These are phyloP conservation scores for Talaromyces stipitatus DNA, from an alignment of 495 filamentous ascomycete genomes.

Conservation along the genomic window DNA sequence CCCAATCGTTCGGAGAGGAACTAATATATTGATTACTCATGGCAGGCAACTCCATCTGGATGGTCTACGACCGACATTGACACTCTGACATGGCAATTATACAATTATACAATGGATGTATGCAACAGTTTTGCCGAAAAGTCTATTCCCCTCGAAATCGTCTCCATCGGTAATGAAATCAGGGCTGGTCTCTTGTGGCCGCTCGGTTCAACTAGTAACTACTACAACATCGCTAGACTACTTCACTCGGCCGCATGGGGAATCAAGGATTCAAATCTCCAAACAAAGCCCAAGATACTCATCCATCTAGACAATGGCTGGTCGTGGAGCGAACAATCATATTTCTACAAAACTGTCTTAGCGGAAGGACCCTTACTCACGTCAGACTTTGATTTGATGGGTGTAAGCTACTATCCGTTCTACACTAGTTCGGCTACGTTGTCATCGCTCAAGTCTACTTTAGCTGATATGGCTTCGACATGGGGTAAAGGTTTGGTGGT, in stretches of 20 bases:
- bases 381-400: conserved; percentile 61
- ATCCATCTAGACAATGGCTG: conserved; percentile 66
- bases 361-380: conserved; percentile 40
- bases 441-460: conserved; percentile 41
- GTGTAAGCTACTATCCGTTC: conserved; percentile 66
- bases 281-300: conserved; percentile 53
- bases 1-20: neutral
- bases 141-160: conserved; percentile 47
- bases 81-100: conserved; percentile 51
- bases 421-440: conserved; percentile 49
- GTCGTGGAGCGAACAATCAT: conserved; percentile 55
- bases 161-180: conserved; percentile 69
- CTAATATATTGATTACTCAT: conserved; percentile 1
- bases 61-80: conserved; percentile 52
- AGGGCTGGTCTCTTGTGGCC: conserved; percentile 57
- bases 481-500: conserved; percentile 57
- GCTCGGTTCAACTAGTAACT: conserved; percentile 43
- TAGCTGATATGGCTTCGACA: conserved; percentile 48
- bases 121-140: conserved; percentile 51
- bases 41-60: conserved; percentile 44
- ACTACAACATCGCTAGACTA: conserved; percentile 50
- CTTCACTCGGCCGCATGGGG: conserved; percentile 56
- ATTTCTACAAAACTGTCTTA: conserved; percentile 53
- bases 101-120: conserved; percentile 57
- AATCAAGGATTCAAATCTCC: conserved; percentile 52